These are phyloP conservation scores for Phytophthora nicotianae DNA, from an alignment of 352 stramenopile species.

Conservation along the genomic window DNA sequence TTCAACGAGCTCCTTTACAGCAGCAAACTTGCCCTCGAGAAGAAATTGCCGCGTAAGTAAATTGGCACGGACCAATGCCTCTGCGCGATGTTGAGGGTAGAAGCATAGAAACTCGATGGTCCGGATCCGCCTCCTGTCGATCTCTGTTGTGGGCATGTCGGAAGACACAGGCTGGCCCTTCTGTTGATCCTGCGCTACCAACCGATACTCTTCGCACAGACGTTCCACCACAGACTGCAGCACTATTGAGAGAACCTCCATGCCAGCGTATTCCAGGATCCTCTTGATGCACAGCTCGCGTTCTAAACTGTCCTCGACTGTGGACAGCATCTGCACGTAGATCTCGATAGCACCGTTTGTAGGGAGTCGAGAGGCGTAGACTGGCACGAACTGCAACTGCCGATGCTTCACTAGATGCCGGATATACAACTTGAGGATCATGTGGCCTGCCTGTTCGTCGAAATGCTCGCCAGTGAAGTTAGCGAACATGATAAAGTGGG, in stretches of 20 bases:
- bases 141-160: constrained; percentile 36
- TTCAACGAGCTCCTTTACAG: constrained; percentile 64
- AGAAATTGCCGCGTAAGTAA: constrained; percentile 74
- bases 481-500: constrained; percentile 82
- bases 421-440: constrained; percentile 87
- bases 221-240: constrained; percentile 60
- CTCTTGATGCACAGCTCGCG: constrained; percentile 71
- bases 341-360: constrained; percentile 63
- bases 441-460: constrained; percentile 66
- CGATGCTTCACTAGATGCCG: constrained; percentile 81
- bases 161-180: constrained; percentile 23
- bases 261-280: constrained; percentile 66
- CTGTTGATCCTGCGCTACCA: constrained; percentile 34
- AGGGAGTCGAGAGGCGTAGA: constrained; percentile 75
- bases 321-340: constrained; percentile 75
- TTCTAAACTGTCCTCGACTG: constrained; percentile 65
- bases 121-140: constrained; percentile 70
- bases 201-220: constrained; percentile 44
- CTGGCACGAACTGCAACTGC: constrained; percentile 74
- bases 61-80: constrained; percentile 65
- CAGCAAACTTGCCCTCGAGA: constrained; percentile 67
- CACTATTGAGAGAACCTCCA: constrained; percentile 70
- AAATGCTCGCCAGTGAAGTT: constrained; percentile 71
- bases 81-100: constrained; percentile 67
- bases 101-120: constrained; percentile 80